Percentiles rank a stretch among this genome's conserved stretches.
phyloP scores from a whole-genome alignment of 2,329 filamentous ascomycete genomes.

The Pezicula neosporulosa region DNA sequence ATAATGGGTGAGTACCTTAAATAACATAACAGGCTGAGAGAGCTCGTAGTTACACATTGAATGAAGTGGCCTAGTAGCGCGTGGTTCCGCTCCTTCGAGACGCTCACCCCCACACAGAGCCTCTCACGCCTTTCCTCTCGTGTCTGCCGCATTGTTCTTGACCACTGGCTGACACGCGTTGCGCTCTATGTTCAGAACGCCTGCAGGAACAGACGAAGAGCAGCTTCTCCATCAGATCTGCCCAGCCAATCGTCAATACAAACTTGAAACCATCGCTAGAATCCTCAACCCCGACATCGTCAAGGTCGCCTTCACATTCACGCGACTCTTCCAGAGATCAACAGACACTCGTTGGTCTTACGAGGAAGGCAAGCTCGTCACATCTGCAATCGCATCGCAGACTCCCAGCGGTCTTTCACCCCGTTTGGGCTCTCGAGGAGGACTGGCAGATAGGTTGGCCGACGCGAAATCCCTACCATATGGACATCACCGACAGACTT shows the following conservation, averaged over 20 bases:
- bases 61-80: background rate
- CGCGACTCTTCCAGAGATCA: conserved; percentile 16
- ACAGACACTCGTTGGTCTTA: conserved; percentile 9
- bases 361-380: conserved; percentile 9
- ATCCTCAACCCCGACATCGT: conserved; percentile 14
- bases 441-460: conserved; percentile 41
- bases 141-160: background rate
- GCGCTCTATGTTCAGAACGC: conserved; percentile 22
- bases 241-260: conserved; percentile 20
- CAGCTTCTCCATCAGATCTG: conserved; percentile 10
- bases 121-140: conserved; percentile 1
- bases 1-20: too few species aligned
- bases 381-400: conserved; percentile 18
- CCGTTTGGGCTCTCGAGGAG: conserved; percentile 16
- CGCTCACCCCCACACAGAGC: conserved; percentile 1
- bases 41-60: background rate
- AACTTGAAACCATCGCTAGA: conserved; percentile 22
- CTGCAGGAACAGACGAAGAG: conserved; percentile 21
- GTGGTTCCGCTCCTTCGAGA: background rate
- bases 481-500: conserved; percentile 83
- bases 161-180: conserved; percentile 18
- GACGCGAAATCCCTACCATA: conserved; percentile 55
- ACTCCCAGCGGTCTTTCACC: conserved; percentile 20
- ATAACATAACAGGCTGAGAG: too few species aligned
- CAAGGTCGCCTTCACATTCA: conserved; percentile 16